Evolutionary conservation across 192 early-diverging fungal species (phyloP).

Genomic region (Cetraspora pellucida): DNA sequence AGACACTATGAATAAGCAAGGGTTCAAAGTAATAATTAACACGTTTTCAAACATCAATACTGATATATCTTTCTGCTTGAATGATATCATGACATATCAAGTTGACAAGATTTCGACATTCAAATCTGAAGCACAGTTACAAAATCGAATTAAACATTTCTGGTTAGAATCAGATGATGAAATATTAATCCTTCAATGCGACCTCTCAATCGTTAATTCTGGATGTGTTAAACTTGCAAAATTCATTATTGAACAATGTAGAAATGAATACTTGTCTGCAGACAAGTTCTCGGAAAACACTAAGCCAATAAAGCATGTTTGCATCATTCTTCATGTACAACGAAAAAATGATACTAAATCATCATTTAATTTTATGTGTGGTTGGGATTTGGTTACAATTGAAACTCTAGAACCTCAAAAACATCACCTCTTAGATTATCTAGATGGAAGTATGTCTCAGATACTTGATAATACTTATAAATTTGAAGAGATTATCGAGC

Average conservation of each 20-base stretch:
- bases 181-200: conserved; percentile 25
- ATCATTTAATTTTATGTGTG: conserved; percentile 31
- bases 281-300: not conserved
- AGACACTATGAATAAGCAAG: no score
- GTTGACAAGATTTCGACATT: conserved; percentile 15
- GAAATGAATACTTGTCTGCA: not conserved
- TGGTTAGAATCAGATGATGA: conserved; percentile 10
- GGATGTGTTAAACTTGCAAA: conserved; percentile 32
- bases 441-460: not conserved
- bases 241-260: conserved; percentile 29
- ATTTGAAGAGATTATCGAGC: conserved; percentile 25
- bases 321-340: conserved; percentile 31
- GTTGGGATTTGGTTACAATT: conserved; percentile 26
- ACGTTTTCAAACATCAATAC: conserved; percentile 31
- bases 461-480: conserved; percentile 19
- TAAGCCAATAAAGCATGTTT: conserved; percentile 16
- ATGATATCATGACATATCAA: not conserved
- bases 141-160: conserved; percentile 18
- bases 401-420: conserved; percentile 28
- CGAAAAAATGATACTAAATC: not conserved
- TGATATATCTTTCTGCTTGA: not conserved
- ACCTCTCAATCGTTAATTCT: conserved; percentile 6
- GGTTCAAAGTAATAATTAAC: not conserved
- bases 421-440: conserved; percentile 3
- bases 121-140: conserved; percentile 9